Base-by-base conservation (phyloP, 2,329 filamentous ascomycete genomes). In the Piedraia hortae region DNA sequence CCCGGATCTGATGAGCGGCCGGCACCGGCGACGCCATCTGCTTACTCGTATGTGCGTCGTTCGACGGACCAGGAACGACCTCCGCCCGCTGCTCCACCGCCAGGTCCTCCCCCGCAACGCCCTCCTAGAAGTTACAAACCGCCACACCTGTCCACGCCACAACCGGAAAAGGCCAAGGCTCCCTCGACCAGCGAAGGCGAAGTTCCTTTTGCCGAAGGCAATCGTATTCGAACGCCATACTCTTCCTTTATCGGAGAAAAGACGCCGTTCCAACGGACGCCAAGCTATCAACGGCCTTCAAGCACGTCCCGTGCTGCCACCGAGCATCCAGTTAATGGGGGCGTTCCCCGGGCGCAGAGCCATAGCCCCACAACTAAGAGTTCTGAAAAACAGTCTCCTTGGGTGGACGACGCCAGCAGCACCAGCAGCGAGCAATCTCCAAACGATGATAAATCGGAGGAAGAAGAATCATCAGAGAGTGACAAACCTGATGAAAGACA, bases 1-100 rank as follows among this genome's bases (percentile, higher is more conserved):
- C 50, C 58, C 14, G 59, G 55, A n/a, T 57, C 51, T 16, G 61
- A 66, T 34, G 61, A 66, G 32, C 50, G 56, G 16, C 57, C 57
- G 37, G 59, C 59, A 11, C 31, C 30, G 12, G 24, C 28, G 16
- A 27, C 29, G 19, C n/a, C n/a, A n/a, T n/a, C n/a, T n/a, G 31
- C 33, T 14, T 39, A 41, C 19, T 25, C 31, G 7, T 33, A 37
- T 12, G 26, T 34, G 5, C 31, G 39, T 24, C 31, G 31, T 12
- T 40, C 38, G 2, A 37, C 31, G 16, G 38, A 41, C 19, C 32
- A 35, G 21, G 34, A 33, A 6, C 22, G 25, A 8, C 23, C 25
- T 6, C 20, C 19, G n/a, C 23, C 27, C 15, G 39, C 41, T 10
- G 37, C 40, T 17, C 41, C 41, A 5, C 38, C 38, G 7, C 34